Conservation (phyloP, 2,329 filamentous ascomycete genomes). For the Fusarium solani-melongenae region DNA sequence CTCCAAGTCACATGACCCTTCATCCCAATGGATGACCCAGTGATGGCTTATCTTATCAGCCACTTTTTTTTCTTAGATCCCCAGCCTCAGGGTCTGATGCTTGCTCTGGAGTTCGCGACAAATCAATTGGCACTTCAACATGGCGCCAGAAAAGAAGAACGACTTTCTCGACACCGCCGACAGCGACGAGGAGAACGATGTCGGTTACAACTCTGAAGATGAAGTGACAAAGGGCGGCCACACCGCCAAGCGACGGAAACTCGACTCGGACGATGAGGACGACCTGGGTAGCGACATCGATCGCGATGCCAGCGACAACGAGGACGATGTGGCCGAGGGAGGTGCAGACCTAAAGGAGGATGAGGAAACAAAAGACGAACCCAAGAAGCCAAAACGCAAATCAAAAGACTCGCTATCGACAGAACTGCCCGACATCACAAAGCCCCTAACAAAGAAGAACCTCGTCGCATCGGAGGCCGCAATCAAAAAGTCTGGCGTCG, state of each 20-base stretch:
- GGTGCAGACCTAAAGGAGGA: constrained; percentile 38
- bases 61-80: constrained; percentile 38
- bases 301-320: constrained; percentile 49
- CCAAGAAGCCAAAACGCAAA: constrained; percentile 38
- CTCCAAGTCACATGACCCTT: constrained; percentile 36
- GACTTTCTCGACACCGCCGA: constrained; percentile 73
- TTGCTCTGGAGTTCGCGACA: background rate
- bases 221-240: constrained; percentile 74
- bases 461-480: constrained; percentile 72
- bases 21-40: background rate
- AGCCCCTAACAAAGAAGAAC: constrained; percentile 73
- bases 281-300: constrained; percentile 53
- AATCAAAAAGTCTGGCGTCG: constrained; percentile 79
- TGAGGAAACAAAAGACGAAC: constrained; percentile 13
- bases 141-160: constrained; percentile 77
- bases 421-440: constrained; percentile 61
- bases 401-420: constrained; percentile 44
- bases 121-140: constrained; percentile 46
- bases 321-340: constrained; percentile 46
- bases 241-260: constrained; percentile 72
- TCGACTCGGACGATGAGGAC: constrained; percentile 55
- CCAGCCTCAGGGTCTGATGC: constrained; percentile 15
- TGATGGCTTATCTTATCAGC: constrained; percentile 40
- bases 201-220: constrained; percentile 75
- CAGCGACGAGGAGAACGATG: constrained; percentile 68